A percentile compares a stretch with the other conserved stretches of the same genome.
Conservation (phyloP, 2,329 filamentous ascomycete species). For the Aureobasidium sp. region DNA sequence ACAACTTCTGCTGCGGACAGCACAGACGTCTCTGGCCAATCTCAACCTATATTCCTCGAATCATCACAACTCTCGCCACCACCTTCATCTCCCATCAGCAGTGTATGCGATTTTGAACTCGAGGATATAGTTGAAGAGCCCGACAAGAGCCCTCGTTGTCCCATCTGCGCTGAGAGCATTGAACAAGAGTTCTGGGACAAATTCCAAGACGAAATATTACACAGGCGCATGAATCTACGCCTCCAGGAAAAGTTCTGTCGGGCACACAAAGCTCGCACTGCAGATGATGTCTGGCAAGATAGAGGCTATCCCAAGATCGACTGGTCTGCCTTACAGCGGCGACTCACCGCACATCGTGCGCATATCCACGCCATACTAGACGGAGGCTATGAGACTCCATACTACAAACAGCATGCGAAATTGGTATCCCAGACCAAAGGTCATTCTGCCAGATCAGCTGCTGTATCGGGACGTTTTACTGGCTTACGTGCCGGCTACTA, state of each 20-base stretch:
- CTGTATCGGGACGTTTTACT: constrained; percentile 6
- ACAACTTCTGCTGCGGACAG: not conserved
- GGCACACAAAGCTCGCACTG: constrained; percentile 23
- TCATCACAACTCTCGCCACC: constrained; percentile 5
- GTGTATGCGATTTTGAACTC: not conserved
- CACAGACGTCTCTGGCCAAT: not conserved
- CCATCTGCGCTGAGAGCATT: constrained; percentile 28
- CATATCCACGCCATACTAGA: constrained; percentile 22
- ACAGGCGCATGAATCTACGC: constrained; percentile 22
- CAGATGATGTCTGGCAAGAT: constrained; percentile 23
- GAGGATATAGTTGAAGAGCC: not conserved
- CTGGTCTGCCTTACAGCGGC: constrained; percentile 22
- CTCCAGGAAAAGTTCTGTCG: constrained; percentile 28
- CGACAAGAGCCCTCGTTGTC: constrained; percentile 20
- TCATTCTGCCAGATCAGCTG: constrained; percentile 20
- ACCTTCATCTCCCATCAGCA: not conserved
- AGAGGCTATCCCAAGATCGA: constrained; percentile 28
- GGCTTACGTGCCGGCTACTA: constrained; percentile 26
- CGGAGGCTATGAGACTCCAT: constrained; percentile 19
- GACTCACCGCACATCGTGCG: constrained; percentile 22
- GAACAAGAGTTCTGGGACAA: constrained; percentile 21
- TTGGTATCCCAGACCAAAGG: constrained; percentile 13
- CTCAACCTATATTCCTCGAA: not conserved
- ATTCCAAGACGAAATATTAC: constrained; percentile 23
- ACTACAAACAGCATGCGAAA: constrained; percentile 21